Percentiles rank a stretch among this genome's conserved stretches.
These are phyloP conservation scores for Aethionema arabicum DNA, from an alignment of 345 rosid species.

Conservation along the genomic window DNA sequence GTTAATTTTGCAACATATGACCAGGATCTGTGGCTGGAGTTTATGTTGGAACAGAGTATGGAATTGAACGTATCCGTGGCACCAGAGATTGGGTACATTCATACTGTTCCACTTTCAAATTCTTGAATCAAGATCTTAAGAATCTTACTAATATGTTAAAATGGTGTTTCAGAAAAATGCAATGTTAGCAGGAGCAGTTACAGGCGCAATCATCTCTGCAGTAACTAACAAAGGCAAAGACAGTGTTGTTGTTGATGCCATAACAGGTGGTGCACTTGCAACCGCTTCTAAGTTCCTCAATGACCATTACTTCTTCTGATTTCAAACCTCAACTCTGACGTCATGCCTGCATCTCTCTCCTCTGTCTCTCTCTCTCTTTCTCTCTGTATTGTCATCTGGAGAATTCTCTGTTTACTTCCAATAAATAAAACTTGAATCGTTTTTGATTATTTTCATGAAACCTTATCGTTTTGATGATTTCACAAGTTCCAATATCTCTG, in stretches of 20 bases:
- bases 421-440: too few relatives aligned
- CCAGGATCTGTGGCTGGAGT: conserved; percentile 72
- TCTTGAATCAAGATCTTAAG: too few relatives aligned
- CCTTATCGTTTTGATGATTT: too few relatives aligned
- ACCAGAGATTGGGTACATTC: conserved; percentile 70
- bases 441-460: too few relatives aligned
- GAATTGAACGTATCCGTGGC: conserved; percentile 69
- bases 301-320: conserved; percentile 42
- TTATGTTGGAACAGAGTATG: conserved; percentile 73
- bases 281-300: conserved; percentile 77
- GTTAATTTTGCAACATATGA: neutral
- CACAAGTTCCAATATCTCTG: too few relatives aligned
- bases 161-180: conserved; percentile 65
- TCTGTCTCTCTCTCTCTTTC: too few relatives aligned
- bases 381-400: too few relatives aligned
- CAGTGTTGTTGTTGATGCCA: conserved; percentile 59
- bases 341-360: too few relatives aligned
- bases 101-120: neutral
- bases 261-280: conserved; percentile 78
- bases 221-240: conserved; percentile 49
- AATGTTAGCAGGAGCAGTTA: conserved; percentile 78
- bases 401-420: too few relatives aligned
- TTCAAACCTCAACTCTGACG: neutral
- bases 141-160: neutral
- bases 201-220: conserved; percentile 70